phyloP scores from a whole-genome alignment of 164 flowering plant species.

The Aristolochia fimbriata region DNA sequence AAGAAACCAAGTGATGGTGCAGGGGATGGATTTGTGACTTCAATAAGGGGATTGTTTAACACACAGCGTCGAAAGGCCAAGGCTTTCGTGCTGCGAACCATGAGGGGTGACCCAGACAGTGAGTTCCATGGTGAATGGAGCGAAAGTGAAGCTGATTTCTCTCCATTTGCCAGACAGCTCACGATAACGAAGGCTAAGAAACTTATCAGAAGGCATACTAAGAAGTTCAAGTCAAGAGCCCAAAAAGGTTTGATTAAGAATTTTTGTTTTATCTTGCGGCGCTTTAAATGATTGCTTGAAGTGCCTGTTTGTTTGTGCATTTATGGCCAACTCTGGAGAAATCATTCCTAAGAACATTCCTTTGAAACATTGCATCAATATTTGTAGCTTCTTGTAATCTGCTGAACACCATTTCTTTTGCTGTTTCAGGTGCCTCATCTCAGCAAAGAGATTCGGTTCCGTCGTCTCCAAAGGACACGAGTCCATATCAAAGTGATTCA shows the following conservation, averaged over 20 bases:
- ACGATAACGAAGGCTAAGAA: constrained; percentile 87
- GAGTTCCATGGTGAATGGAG: constrained; percentile 91
- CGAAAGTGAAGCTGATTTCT: constrained; percentile 83
- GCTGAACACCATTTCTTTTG: no score
- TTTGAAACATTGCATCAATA: no score
- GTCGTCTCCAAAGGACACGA: constrained; percentile 56
- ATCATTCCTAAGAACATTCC: no score
- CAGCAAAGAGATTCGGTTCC: constrained; percentile 61
- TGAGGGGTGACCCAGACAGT: constrained; percentile 91
- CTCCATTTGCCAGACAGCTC: constrained; percentile 88
- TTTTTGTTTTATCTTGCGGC: not conserved
- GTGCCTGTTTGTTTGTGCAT: no score
- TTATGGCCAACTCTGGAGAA: no score
- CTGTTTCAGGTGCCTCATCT: constrained; percentile 47
- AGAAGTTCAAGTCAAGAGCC: constrained; percentile 76
- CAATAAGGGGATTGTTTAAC: constrained; percentile 82
- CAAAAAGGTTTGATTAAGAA: constrained; percentile 57
- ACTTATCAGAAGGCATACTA: constrained; percentile 87
- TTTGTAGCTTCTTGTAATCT: no score
- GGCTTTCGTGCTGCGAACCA: constrained; percentile 84
- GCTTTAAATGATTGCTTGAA: not conserved
- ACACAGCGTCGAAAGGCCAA: constrained; percentile 90
- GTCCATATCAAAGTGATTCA: constrained; percentile 64
- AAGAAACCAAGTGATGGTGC: constrained; percentile 86
- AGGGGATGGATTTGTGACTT: constrained; percentile 96